Evolutionary conservation across 345 rosid species (phyloP).

Genomic region (Melaleuca alternifolia): DNA sequence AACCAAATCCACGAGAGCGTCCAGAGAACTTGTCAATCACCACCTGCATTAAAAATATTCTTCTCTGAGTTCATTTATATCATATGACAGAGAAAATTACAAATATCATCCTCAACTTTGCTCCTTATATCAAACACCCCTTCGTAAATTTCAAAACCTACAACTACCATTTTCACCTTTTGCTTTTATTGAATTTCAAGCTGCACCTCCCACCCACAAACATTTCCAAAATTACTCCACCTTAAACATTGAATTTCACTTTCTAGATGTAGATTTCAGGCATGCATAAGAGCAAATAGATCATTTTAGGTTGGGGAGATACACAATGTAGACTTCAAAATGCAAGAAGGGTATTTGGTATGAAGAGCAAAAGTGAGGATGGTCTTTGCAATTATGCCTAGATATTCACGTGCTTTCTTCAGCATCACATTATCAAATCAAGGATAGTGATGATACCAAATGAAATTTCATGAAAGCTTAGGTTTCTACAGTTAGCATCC

Average conservation of each 20-base stretch:
- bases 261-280: not conserved
- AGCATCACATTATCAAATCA: not conserved
- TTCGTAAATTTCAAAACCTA: not conserved
- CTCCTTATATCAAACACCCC: not conserved
- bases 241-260: not conserved
- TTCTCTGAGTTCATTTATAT: not conserved
- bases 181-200: not conserved
- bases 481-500: not conserved
- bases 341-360: not conserved
- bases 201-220: not conserved
- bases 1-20: conserved; percentile 97
- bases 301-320: not conserved
- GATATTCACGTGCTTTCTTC: not conserved
- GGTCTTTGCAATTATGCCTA: not conserved
- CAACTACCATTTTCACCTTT: not conserved
- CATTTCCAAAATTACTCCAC: not conserved
- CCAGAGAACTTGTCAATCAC: conserved; percentile 85
- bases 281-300: not conserved
- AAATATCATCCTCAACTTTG: not conserved
- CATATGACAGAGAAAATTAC: not conserved
- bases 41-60: conserved; percentile 32
- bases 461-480: not conserved
- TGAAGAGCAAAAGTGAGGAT: not conserved
- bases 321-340: not conserved
- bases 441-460: not conserved